Conservation (phyloP, 148 eudicot species). For the Fagopyrum tataricum region DNA sequence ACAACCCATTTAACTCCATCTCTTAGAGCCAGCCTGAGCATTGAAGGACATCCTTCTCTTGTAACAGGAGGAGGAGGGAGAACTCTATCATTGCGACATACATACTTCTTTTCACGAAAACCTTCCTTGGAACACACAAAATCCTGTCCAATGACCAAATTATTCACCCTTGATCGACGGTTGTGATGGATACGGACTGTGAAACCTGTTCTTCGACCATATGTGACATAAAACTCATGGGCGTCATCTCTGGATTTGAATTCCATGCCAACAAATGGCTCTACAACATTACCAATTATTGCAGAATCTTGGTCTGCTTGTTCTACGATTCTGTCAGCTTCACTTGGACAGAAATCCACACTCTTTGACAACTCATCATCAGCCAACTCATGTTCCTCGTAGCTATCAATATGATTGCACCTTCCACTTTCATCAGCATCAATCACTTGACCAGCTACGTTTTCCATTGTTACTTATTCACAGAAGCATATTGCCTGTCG, state of each 20-base stretch:
- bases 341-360: not conserved
- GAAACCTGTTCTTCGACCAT: conserved; percentile 30
- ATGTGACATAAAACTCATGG: conserved; percentile 24
- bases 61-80: conserved; percentile 28
- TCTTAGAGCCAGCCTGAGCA: conserved; percentile 26
- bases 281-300: conserved; percentile 5
- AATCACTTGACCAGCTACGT: conserved; percentile 4
- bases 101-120: conserved; percentile 8
- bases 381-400: not conserved
- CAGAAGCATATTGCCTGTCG: not conserved
- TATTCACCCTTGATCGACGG: conserved; percentile 14
- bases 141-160: conserved; percentile 36
- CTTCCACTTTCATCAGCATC: conserved; percentile 5
- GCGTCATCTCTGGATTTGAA: conserved; percentile 29
- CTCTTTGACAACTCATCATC: conserved; percentile 1
- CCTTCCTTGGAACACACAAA: conserved; percentile 18
- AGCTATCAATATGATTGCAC: not conserved
- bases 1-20: conserved; percentile 31
- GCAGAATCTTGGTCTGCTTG: not conserved
- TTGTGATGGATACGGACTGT: conserved; percentile 18
- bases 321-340: not conserved
- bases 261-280: conserved; percentile 28
- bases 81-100: conserved; percentile 16
- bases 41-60: conserved; percentile 33
- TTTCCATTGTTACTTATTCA: conserved; percentile 3